Evolutionary conservation across 1,139 yeast species (phyloP), one percentile per base, ranked within the genome.

Genomic region (Zygosaccharomyces sapae): DNA sequence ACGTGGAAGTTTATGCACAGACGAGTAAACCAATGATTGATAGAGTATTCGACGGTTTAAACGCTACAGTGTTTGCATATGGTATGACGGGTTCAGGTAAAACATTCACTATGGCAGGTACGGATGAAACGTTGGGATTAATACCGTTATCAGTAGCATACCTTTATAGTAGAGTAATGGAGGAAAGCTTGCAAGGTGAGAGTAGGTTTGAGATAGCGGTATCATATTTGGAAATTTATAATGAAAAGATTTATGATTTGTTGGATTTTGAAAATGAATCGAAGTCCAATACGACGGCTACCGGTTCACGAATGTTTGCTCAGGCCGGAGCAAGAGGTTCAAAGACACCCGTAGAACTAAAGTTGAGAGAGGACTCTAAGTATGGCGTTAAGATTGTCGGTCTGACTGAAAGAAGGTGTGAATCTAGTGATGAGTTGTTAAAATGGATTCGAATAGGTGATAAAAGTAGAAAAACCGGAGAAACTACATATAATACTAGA

Each of bases 1-100:
- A 89, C 62, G 57, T 65, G 5, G 76, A 76, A 25, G 86, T 90
- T 1, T 90, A 86, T 62, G 70, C 71, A 27, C 68, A 68, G 13
- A 72, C 84, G 1, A 90, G 89, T 38, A 70, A 75, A 27, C 80
- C 79, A 1, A 71, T 88, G 38, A 81, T 90, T 1, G 69, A 74
- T 20, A 79, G 82, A 52, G 82, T 87, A 48, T 70, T 88, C 54
- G 82, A 83, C 33, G 96, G 96, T 0, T 90, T 72, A 64, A 88
- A 89, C 61, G 95, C 92, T 7, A 90, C 96, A 0, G 82, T 90
- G 0, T 88, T 90, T 66, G 96, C 96, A 1, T 88, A 89, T 62
- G 95, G 96, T 43, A 86, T 86, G 90, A 88, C 97, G 0, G 97
- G 97, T 0, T 87, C 96, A 1, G 97, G 97, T 29, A 90, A 90